Evolutionary conservation across 164 flowering plant species (phyloP).

Genomic region (Platanus orientalis): DNA sequence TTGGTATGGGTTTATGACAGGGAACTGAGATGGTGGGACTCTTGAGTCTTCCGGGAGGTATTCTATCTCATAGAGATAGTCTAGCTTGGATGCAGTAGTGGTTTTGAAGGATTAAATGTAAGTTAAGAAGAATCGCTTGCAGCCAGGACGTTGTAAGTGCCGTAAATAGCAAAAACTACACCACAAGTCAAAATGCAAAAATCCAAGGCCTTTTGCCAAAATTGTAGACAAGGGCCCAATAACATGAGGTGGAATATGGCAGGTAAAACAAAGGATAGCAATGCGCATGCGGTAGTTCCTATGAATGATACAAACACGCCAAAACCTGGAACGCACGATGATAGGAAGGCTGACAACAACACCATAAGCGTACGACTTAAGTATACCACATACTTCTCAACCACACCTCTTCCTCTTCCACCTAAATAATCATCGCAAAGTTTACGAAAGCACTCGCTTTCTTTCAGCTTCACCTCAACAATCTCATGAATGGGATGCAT

Average conservation of each 20-base stretch:
- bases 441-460: slow-evolving; percentile 11
- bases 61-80: too few relatives aligned
- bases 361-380: slow-evolving; percentile 11
- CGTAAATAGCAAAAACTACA: slow-evolving; percentile 21
- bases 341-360: slow-evolving; percentile 13
- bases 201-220: slow-evolving; percentile 17
- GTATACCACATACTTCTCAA: slow-evolving; percentile 4
- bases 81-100: too few relatives aligned
- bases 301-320: slow-evolving; percentile 24
- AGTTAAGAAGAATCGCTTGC: too few relatives aligned
- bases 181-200: slow-evolving; percentile 13
- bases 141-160: slow-evolving; percentile 11
- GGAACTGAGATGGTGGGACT: too few relatives aligned
- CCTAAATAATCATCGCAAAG: neutral
- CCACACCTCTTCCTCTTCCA: neutral
- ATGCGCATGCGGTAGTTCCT: slow-evolving; percentile 28
- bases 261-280: slow-evolving; percentile 29
- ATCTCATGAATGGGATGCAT: slow-evolving; percentile 33
- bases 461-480: slow-evolving; percentile 16
- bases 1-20: too few relatives aligned
- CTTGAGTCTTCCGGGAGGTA: too few relatives aligned
- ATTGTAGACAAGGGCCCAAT: slow-evolving; percentile 5
- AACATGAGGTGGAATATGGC: slow-evolving; percentile 19
- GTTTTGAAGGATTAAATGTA: too few relatives aligned
- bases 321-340: slow-evolving; percentile 29